A percentile compares a stretch with the other conserved stretches of the same genome.
Evolutionary conservation across 1,284 basidiomycete genomes (phyloP).

Genomic region (Cutaneotrichosporon sp.): DNA sequence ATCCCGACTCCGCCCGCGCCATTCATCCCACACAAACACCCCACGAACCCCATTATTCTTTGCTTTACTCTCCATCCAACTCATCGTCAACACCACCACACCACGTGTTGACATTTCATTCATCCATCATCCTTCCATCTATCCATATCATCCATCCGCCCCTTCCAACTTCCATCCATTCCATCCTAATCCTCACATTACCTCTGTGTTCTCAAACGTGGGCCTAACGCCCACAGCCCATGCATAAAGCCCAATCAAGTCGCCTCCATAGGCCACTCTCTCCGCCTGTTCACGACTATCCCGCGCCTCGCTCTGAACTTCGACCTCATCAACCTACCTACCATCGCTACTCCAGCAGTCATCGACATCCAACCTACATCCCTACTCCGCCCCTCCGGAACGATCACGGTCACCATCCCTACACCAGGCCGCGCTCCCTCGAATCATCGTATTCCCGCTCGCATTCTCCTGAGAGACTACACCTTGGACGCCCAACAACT

Average conservation of each 20-base stretch:
- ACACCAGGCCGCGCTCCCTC: too few relatives aligned
- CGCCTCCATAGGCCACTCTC: neutral
- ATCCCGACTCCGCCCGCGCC: neutral
- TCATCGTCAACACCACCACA: neutral
- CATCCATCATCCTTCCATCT: neutral
- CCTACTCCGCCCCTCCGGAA: neutral
- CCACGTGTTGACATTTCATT: too few relatives aligned
- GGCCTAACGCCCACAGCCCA: slow-evolving; percentile 19
- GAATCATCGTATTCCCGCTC: too few relatives aligned
- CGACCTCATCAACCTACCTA: slow-evolving; percentile 3
- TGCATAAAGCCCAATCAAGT: neutral
- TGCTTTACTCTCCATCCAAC: neutral
- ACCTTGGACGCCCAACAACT: too few relatives aligned
- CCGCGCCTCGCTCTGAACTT: neutral
- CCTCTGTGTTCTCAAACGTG: neutral
- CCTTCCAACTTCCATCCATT: neutral
- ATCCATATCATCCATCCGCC: slow-evolving; percentile 5
- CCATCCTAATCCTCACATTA: neutral
- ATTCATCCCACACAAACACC: neutral
- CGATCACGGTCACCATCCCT: too few relatives aligned
- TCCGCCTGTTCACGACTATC: neutral
- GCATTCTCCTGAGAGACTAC: too few relatives aligned
- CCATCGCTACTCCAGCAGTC: neutral
- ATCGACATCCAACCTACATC: neutral
- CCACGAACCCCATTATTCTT: neutral